Base-by-base conservation (phyloP, 306 rosid genomes). In the Corylus heterophylla region DNA sequence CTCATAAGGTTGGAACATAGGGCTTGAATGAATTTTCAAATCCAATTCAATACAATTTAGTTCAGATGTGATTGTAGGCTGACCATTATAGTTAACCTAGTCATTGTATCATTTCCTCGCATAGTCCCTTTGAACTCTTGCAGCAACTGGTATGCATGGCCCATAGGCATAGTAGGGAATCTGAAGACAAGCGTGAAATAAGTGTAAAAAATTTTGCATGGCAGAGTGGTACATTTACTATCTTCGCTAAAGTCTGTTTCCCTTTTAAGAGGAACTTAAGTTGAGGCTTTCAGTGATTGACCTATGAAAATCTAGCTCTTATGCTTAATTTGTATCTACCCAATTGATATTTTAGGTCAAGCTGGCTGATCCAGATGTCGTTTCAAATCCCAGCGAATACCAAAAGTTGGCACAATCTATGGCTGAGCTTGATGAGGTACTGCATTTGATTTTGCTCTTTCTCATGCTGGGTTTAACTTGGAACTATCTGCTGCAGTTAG, bases 331-430 rank as follows among this genome's bases (percentile, higher is more conserved):
- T 73, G 78, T 61, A 72, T 39, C 5, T 67, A 54, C 66, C 20
- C 7, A 31, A 77, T 42, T 66, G 4, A 44, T 54, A 48, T 79
- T 82, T 79, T 76, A 95, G 99, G 91, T 93, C 74, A 95, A 91
- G 92, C 92, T 95, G 74, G 99, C 96, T 58, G 98, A 95, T 80
- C 98, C 99, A 13, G 97, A 93, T 35, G 54, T 93, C 3, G 93
- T 91, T 44, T 89, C 96, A 42, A 90, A 95, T 83, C 99, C 89
- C 50, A 88, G 81, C 9, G 99, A 93, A 78, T 95, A 95, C 85
- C 98, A 95, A 87, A 95, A 90, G 80, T 77, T 95, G 69, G 99
- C 99, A n/a, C 99, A 95, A 54, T 95, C 99, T 3, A 83, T 95
- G 81, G 42, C 97, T 1, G 99, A 95, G 66, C 99, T 95, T 12